Evolutionary conservation across 768 basidiomycete genomes (phyloP), one percentile per base, ranked within the genome.

Genomic region (Termitomyces sp.): DNA sequence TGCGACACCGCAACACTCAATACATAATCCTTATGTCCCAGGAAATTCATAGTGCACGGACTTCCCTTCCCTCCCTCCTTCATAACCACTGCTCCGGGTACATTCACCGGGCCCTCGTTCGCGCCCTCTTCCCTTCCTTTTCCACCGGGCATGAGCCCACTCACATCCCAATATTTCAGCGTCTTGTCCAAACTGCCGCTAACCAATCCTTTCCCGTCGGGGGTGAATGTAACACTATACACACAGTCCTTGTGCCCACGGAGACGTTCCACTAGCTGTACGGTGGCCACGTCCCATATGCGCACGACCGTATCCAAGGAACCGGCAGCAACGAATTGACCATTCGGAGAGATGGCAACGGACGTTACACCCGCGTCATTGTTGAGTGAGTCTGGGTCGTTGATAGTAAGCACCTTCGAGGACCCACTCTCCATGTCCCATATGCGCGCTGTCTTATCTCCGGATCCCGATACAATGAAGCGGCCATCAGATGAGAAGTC

Each of bases 111-210:
- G 65, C 70, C 81, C 30, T 66, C 64, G 64, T 68, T 76, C 66
- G 83, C 75, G n/a, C 79, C 69, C 53, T 77, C 79, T 70, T 81
- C 75, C 73, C 78, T 72, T 35, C 76, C 72, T 54, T 82, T 80
- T 30, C 81, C 84, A 36, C 84, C 86, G 36, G 82, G 83, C 36
- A 90, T 84, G 64, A 97, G 78, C 53, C 82, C 85, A 66, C 85
- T 84, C 10, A 93, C 80, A 68, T 94, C 91, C 91, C 93, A 94
- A 59, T 87, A 84, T 70, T 93, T 92, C 60, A 95, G 68, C 50
- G 89, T 92, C 78, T 90, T 89, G 68, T 95, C 92, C 66, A 95
- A 73, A 72, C 90, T 93, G 40, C 95, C 96, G 60, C 90, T 94
- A 5, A 98, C 92, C 62, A 99, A 78, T 8, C 87, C 89, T 67